These are phyloP conservation scores for Erysimum cheiranthoides DNA, from an alignment of 345 rosid species.

Conservation along the genomic window DNA sequence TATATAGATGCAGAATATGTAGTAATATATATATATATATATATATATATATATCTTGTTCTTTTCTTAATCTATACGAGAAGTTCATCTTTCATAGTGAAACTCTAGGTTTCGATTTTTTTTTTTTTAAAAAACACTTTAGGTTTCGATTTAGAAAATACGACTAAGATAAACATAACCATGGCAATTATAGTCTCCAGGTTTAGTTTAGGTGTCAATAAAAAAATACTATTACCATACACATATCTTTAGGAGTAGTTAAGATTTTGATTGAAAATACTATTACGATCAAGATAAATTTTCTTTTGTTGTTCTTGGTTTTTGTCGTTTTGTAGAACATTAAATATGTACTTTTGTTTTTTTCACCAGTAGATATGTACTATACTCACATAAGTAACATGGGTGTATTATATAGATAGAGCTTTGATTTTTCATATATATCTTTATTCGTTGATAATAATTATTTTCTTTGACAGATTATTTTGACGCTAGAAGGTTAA, in stretches of 20 bases:
- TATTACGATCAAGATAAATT: conserved; percentile 8
- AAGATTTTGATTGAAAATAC: conserved; percentile 12
- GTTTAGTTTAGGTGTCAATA: conserved; percentile 9
- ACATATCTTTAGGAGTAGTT: conserved; percentile 13
- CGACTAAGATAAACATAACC: conserved; percentile 1
- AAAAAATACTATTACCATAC: conserved; percentile 13
- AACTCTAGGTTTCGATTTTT: not conserved
- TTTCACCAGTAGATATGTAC: conserved; percentile 35
- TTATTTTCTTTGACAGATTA: conserved; percentile 20
- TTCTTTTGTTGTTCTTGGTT: conserved; percentile 17
- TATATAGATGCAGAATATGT: not conserved
- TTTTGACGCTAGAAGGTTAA: conserved; percentile 5
- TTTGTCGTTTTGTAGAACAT: conserved; percentile 41
- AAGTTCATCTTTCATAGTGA: conserved; percentile 24
- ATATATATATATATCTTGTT: not conserved
- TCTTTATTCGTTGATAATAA: not conserved
- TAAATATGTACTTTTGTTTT: conserved; percentile 32
- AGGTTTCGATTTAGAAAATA: conserved; percentile 1
- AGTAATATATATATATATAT: not conserved
- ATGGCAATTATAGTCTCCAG: not conserved
- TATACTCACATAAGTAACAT: conserved; percentile 23
- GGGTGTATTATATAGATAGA: conserved; percentile 9
- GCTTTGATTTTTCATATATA: not conserved
- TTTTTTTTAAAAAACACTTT: not conserved
- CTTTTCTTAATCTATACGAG: conserved; percentile 5